Conservation (phyloP, 78 protist genomes). For the Dictyostelium capitatum region DNA sequence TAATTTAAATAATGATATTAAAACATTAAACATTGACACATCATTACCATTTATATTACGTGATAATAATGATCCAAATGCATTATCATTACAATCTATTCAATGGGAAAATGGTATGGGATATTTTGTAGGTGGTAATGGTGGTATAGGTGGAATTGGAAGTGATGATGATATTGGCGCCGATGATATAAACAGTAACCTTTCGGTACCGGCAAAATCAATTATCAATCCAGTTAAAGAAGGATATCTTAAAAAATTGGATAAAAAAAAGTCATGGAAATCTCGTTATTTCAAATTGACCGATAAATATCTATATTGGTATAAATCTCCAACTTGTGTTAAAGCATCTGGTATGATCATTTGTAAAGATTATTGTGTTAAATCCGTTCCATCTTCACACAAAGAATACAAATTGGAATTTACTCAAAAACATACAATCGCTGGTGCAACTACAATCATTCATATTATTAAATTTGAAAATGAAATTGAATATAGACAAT, state of each 20-base stretch:
- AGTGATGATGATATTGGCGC: conserved; percentile 21
- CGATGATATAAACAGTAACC: not conserved
- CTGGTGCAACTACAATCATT: conserved; percentile 39
- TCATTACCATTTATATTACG: conserved; percentile 41
- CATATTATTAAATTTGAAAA: conserved; percentile 39
- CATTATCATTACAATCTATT: not conserved
- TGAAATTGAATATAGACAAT: conserved; percentile 34
- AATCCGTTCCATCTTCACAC: not conserved
- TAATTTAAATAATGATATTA: not conserved
- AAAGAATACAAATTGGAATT: conserved; percentile 36
- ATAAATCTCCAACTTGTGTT: conserved; percentile 45
- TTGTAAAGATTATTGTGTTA: conserved; percentile 34
- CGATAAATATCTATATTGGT: conserved; percentile 58
- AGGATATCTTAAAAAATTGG: conserved; percentile 54
- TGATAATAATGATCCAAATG: conserved; percentile 20
- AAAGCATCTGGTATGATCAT: conserved; percentile 62
- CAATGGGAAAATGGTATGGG: conserved; percentile 6
- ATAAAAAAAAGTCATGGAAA: conserved; percentile 62
- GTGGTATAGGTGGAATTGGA: not conserved
- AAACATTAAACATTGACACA: conserved; percentile 33
- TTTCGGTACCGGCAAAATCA: conserved; percentile 42
- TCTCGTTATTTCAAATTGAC: conserved; percentile 62
- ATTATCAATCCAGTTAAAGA: conserved; percentile 37
- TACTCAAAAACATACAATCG: conserved; percentile 41
- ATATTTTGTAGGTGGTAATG: conserved; percentile 25